Base-by-base conservation (phyloP, 2,329 filamentous ascomycete species). In the Colletotrichum echinochloae region DNA sequence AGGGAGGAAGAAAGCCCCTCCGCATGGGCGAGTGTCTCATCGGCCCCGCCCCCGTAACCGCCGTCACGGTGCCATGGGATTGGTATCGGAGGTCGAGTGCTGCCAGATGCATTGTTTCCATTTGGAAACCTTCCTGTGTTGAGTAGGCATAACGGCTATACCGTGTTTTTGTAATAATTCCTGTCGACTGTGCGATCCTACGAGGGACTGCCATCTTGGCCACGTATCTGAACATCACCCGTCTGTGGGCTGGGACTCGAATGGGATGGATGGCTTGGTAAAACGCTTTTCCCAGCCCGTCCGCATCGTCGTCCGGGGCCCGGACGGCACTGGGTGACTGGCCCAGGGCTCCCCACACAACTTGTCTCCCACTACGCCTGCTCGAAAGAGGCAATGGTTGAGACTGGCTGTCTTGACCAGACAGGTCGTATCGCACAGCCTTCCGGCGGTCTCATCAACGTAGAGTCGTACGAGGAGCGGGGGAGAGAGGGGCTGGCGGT, bases 321-420 rank as follows among this genome's bases (percentile, higher is more conserved):
- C 54, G 54, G 39, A 35, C 57, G 23, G n/a, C 57, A 11, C 57
- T 48, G 41, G 44, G 41, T 44, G 39, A 41, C 30, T 46, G 44
- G n/a, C 3, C 12, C 28, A 46, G 44, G 44, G 20, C 44, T 14
- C 30, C 39, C 55, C 46, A 33, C 56, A 52, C 44, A 63, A 55
- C 26, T 61, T 49, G 39, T 7, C 33, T n/a, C 20, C n/a, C 18
- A 18, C 44, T 28, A 18, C 48, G 23, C 56, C 26, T 57, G 26
- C 59, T 39, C 41, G 52, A 62, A 66, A 67, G 23, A 64, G 48
- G 67, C 56, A 70, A 70, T 33, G 28, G 33, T 57, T 66, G 63
- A 67, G 63, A 70, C 62, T 60, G 41, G 62, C 26, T 26, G 37
- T n/a, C 23, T 55, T 7, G 16, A n/a, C 37, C 35, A 16, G 52